Conservation (phyloP, 495 filamentous ascomycete genomes). For the Podospora fimiseda region DNA sequence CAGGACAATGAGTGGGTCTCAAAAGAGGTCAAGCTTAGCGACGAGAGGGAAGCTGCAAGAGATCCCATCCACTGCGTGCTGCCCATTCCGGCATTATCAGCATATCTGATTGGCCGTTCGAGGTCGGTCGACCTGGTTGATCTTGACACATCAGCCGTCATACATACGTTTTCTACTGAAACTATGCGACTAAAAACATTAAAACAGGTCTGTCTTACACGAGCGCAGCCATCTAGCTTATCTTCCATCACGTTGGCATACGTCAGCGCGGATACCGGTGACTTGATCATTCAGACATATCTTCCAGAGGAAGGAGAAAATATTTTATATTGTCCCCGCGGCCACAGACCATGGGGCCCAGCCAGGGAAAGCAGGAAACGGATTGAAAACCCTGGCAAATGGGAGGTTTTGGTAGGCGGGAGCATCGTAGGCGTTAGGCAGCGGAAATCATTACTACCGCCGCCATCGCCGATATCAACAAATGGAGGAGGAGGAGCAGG, state of each 20-base stretch:
- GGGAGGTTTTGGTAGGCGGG: slow-evolving; percentile 42
- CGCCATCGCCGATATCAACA: slow-evolving; percentile 2
- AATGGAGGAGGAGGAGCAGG: slow-evolving; percentile 4
- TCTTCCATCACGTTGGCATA: slow-evolving; percentile 51
- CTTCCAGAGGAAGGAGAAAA: slow-evolving; percentile 40
- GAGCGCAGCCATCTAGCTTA: slow-evolving; percentile 40
- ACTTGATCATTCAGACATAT: slow-evolving; percentile 52
- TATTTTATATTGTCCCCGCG: slow-evolving; percentile 27
- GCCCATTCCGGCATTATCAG: slow-evolving; percentile 38
- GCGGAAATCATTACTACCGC: slow-evolving; percentile 10
- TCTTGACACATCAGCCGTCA: slow-evolving; percentile 39
- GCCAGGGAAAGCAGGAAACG: slow-evolving; percentile 29
- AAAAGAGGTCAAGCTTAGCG: slow-evolving; percentile 29
- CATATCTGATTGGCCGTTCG: slow-evolving; percentile 40
- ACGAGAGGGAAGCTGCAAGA: slow-evolving; percentile 17
- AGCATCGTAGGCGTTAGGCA: slow-evolving; percentile 43
- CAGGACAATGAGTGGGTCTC: slow-evolving; percentile 32
- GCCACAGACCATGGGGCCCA: slow-evolving; percentile 34
- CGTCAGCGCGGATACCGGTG: slow-evolving; percentile 42
- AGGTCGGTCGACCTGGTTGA: slow-evolving; percentile 50
- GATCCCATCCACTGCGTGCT: slow-evolving; percentile 36
- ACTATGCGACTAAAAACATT: slow-evolving; percentile 49
- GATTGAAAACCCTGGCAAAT: slow-evolving; percentile 43
- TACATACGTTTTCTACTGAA: slow-evolving; percentile 52
- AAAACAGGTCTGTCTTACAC: slow-evolving; percentile 42